Base-by-base conservation (phyloP, 169 alveolate genomes). In the Cryptosporidium andersoni region DNA sequence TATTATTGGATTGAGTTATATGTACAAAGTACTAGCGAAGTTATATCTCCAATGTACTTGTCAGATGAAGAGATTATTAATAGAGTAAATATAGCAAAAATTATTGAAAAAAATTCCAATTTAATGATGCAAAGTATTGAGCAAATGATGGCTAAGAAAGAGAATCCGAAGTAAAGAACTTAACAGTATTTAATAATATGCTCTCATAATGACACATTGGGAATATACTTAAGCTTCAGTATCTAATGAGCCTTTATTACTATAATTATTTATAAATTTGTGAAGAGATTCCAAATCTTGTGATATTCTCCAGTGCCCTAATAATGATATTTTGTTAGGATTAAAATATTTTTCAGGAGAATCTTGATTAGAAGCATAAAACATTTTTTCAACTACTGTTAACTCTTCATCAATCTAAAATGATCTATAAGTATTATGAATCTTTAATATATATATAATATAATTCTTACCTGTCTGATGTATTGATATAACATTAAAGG, bases 31-130 rank as follows among this genome's bases (percentile, higher is more conserved):
- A 34, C 36, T 58, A 37, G 60, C 11, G 42, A 14, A 1, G 36
- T 51, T 25, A 58, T 56, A 45, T 25, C 40, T 56, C 85, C 85
- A 2, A 74, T 47, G 45, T 74, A 74, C 49, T 6, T 34, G 4
- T 45, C 85, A 9, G 85, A 74, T 42, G 85, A 74, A 5, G 85
- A 74, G 12, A 7, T 74, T 14, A 74, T 74, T 25, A 74, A 64
- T 58, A 74, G 85, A 9, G 55, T 58, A 25, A 42, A 66, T 9
- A 47, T 55, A 60, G 43, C 85, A 53, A 74, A 74, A 9, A 37
- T 74, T 25, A 55, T 74, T 45, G 85, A 74, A 34, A 74, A 58
- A 40, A 74, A 74, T 34, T 25, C 85, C 1, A 58, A 60, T 37
- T 34, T 25, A 3, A 58, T 74, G 47, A 74, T 74, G 85, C 12